Evolutionary conservation across 2,329 filamentous ascomycete genomes (phyloP).

Genomic region (Colletotrichum filicis): DNA sequence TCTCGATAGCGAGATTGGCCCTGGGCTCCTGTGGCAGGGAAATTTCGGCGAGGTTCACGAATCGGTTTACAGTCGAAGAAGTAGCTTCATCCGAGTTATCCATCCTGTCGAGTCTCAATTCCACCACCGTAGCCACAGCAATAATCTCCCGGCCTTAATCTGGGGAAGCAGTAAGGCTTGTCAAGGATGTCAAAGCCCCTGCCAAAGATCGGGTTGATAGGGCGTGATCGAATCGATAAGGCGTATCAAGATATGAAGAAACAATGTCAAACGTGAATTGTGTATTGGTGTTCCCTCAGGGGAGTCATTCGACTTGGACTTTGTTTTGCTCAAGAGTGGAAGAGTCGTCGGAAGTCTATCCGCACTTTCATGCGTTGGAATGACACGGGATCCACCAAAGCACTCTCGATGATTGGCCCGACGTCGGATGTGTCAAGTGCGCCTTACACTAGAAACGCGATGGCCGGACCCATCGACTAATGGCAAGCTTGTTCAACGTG

Average conservation of each 20-base stretch:
- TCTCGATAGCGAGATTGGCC: not conserved
- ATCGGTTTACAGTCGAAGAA: not conserved
- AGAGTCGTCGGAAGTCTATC: conserved; percentile 10
- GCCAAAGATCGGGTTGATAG: not conserved
- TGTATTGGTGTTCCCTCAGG: not conserved
- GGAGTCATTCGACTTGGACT: not conserved
- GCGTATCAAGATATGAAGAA: not conserved
- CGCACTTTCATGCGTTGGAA: conserved; percentile 2
- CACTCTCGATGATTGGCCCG: conserved; percentile 4
- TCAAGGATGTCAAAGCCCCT: not conserved
- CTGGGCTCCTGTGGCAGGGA: not conserved
- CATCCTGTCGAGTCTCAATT: not conserved
- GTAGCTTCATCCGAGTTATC: too few species aligned
- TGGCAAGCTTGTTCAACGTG: not conserved
- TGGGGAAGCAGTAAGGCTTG: not conserved
- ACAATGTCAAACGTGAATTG: not conserved
- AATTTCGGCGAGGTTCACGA: not conserved
- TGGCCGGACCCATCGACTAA: not conserved
- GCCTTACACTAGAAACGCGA: conserved; percentile 26
- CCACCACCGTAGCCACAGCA: not conserved
- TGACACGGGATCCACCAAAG: not conserved
- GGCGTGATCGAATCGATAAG: not conserved
- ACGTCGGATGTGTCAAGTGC: conserved; percentile 17
- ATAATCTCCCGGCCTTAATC: too few species aligned
- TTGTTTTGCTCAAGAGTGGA: conserved; percentile 11